phyloP scores from a whole-genome alignment of 108 stramenopile species.

The Skeletonema grethae region DNA sequence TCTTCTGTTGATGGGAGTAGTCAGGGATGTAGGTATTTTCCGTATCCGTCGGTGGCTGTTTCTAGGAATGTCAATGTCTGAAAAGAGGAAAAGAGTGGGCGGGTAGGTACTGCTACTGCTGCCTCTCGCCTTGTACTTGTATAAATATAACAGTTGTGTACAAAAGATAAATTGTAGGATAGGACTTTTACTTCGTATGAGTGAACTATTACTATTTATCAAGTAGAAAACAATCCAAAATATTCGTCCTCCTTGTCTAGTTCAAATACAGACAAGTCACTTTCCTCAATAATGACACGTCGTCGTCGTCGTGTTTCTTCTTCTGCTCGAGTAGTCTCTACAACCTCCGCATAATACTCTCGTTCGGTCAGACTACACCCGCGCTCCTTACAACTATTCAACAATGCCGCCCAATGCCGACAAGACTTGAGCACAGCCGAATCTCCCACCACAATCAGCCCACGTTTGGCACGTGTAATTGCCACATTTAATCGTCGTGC shows the following conservation, averaged over 20 bases:
- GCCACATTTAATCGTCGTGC: conserved; percentile 83
- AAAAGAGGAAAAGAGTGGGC: not conserved
- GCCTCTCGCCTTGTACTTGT: too few species aligned
- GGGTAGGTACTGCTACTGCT: too few species aligned
- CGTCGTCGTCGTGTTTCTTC: not conserved
- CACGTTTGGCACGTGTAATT: conserved; percentile 80
- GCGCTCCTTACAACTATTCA: conserved; percentile 48
- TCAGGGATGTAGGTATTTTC: not conserved
- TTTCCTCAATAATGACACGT: not conserved
- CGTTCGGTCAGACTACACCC: conserved; percentile 32
- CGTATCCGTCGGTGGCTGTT: conserved; percentile 36
- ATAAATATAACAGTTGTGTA: too few species aligned
- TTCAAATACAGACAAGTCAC: conserved; percentile 8
- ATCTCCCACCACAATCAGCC: conserved; percentile 67
- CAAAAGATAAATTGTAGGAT: too few species aligned
- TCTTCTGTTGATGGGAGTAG: not conserved
- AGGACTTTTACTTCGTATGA: too few species aligned
- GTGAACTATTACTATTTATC: too few species aligned
- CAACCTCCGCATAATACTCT: conserved; percentile 14
- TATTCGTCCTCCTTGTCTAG: conserved; percentile 38
- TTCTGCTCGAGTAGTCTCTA: not conserved
- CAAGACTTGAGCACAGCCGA: conserved; percentile 44
- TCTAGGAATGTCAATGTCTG: not conserved
- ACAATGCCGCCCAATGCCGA: conserved; percentile 64
- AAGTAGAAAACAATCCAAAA: conserved; percentile 21